A percentile compares a stretch with the other conserved stretches of the same genome.
Evolutionary conservation across 1,139 yeast species (phyloP).

Genomic region (Saccharomyces hybrid): DNA sequence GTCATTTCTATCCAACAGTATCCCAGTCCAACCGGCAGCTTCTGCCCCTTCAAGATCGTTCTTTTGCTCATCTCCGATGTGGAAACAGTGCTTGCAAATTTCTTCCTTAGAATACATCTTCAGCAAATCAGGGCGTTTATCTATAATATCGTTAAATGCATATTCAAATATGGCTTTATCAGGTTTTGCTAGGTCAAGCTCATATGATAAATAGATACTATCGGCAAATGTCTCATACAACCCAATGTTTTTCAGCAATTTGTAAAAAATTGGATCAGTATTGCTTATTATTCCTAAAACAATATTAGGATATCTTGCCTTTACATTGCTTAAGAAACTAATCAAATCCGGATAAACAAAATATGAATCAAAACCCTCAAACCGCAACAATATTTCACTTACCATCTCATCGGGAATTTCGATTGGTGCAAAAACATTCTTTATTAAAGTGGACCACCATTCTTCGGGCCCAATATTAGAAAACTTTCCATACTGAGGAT

Average conservation of each 20-base stretch:
- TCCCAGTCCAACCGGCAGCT: slow-evolving; percentile 55
- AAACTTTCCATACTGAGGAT: slow-evolving; percentile 57
- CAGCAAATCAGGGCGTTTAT: slow-evolving; percentile 12
- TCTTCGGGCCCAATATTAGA: slow-evolving; percentile 33
- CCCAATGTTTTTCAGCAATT: slow-evolving; percentile 42
- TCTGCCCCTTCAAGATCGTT: slow-evolving; percentile 49
- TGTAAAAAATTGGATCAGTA: slow-evolving; percentile 47
- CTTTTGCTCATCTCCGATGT: slow-evolving; percentile 53
- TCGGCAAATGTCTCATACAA: slow-evolving; percentile 35
- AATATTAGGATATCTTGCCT: slow-evolving; percentile 31
- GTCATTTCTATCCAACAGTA: slow-evolving; percentile 43
- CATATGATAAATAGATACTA: slow-evolving; percentile 45
- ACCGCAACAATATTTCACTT: slow-evolving; percentile 39
- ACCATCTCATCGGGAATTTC: slow-evolving; percentile 28
- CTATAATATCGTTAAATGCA: slow-evolving; percentile 31
- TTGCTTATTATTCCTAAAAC: slow-evolving; percentile 47
- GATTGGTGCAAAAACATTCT: slow-evolving; percentile 35
- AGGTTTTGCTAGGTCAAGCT: slow-evolving; percentile 49
- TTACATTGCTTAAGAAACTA: slow-evolving; percentile 38
- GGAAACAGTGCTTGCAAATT: slow-evolving; percentile 42
- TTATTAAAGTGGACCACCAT: slow-evolving; percentile 57
- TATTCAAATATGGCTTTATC: slow-evolving; percentile 39
- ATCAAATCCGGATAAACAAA: slow-evolving; percentile 46
- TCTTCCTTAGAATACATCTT: slow-evolving; percentile 10
- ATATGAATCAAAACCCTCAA: slow-evolving; percentile 48